Evolutionary conservation across 495 filamentous ascomycete genomes (phyloP).

Genomic region (Xylaria telfairii): DNA sequence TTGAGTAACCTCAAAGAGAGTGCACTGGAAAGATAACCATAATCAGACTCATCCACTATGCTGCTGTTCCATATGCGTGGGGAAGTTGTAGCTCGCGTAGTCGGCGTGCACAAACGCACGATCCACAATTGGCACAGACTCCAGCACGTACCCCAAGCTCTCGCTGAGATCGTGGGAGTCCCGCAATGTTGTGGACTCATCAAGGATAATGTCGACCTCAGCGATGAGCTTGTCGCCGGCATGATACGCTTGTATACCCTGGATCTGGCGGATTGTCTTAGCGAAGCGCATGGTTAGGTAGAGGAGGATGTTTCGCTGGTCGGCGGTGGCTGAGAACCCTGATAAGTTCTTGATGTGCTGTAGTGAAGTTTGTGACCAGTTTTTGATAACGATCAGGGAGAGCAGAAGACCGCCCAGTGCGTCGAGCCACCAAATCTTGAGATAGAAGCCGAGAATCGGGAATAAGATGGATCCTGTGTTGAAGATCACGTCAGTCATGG

Average conservation of each 20-base stretch:
- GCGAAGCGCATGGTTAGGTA: slow-evolving; percentile 96
- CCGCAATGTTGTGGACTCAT: slow-evolving; percentile 75
- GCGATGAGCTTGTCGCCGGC: slow-evolving; percentile 89
- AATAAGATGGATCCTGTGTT: slow-evolving; percentile 90
- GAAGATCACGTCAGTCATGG: slow-evolving; percentile 73
- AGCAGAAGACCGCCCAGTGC: slow-evolving; percentile 82
- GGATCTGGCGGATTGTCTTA: slow-evolving; percentile 84
- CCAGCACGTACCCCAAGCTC: slow-evolving; percentile 86
- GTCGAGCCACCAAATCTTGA: slow-evolving; percentile 84
- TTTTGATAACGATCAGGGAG: slow-evolving; percentile 81
- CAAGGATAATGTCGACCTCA: slow-evolving; percentile 79
- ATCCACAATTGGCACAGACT: slow-evolving; percentile 79
- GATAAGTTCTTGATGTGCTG: slow-evolving; percentile 85
- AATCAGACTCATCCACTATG: slow-evolving; percentile 29
- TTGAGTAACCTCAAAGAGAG: background rate
- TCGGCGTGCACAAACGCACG: slow-evolving; percentile 77
- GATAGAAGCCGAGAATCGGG: slow-evolving; percentile 80
- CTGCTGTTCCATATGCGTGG: slow-evolving; percentile 84
- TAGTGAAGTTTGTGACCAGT: slow-evolving; percentile 77
- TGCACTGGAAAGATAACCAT: background rate
- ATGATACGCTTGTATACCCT: slow-evolving; percentile 87
- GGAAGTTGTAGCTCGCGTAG: slow-evolving; percentile 80
- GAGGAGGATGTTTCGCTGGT: slow-evolving; percentile 82
- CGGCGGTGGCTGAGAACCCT: slow-evolving; percentile 78
- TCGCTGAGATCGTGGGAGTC: slow-evolving; percentile 89